A percentile compares a stretch with the other conserved stretches of the same genome.
Evolutionary conservation across 1,284 basidiomycete genomes (phyloP).

Genomic region (Moesziomyces sp.): DNA sequence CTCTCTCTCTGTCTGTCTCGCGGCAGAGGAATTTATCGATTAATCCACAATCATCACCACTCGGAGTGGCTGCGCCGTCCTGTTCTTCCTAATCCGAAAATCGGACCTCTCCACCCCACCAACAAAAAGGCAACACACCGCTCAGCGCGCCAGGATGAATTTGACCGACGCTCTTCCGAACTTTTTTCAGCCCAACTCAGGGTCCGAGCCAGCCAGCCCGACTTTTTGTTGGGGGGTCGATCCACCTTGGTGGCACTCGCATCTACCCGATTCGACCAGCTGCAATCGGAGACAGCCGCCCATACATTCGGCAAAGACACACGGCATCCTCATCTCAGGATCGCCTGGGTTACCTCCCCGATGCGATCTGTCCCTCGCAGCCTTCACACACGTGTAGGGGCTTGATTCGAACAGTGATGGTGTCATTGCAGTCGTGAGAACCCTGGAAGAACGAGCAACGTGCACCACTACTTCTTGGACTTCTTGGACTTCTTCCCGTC

Average conservation of each 20-base stretch:
- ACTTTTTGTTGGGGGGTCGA: slow-evolving; percentile 5
- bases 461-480: slow-evolving; percentile 39
- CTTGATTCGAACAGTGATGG: not conserved
- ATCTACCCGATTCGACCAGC: not conserved
- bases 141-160: too few relatives aligned
- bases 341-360: too few relatives aligned
- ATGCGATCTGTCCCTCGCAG: too few relatives aligned
- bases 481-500: slow-evolving; percentile 37
- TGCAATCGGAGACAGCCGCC: not conserved
- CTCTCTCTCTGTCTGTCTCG: too few relatives aligned
- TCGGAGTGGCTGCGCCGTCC: slow-evolving; percentile 8
- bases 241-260: not conserved
- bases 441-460: not conserved
- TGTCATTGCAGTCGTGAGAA: not conserved
- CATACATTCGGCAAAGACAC: not conserved
- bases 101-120: slow-evolving; percentile 8
- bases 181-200: too few relatives aligned
- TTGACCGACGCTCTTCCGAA: too few relatives aligned
- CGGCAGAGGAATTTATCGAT: slow-evolving; percentile 16
- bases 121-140: slow-evolving; percentile 6
- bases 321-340: not conserved
- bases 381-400: too few relatives aligned
- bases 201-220: too few relatives aligned
- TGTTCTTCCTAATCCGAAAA: slow-evolving; percentile 22
- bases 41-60: not conserved